Conservation (phyloP, 2,329 filamentous ascomycete species). For the Ophiocordyceps unilateralis region DNA sequence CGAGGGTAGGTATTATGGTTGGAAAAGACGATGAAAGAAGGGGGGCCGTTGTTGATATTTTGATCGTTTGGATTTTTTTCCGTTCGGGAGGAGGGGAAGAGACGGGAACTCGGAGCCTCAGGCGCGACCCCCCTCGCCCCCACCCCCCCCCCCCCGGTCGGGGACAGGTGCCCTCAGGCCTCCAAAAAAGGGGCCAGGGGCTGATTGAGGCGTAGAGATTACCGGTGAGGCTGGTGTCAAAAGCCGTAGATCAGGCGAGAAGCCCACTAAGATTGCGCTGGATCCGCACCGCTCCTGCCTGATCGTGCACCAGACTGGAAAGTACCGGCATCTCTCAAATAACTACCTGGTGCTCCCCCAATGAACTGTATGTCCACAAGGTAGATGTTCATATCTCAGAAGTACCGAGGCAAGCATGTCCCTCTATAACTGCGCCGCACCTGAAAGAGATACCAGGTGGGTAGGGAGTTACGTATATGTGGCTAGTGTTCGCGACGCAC, state of each 20-base stretch:
- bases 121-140: not conserved
- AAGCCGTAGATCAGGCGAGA: not conserved
- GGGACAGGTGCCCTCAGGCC: not conserved
- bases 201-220: not conserved
- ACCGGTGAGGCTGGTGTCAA: not conserved
- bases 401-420: too few relatives aligned
- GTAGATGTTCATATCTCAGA: too few relatives aligned
- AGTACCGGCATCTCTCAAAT: not conserved
- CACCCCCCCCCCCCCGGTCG: not conserved
- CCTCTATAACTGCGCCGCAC: too few relatives aligned
- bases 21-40: not conserved
- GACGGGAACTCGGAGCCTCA: not conserved
- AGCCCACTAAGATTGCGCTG: not conserved
- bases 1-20: not conserved
- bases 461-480: too few relatives aligned
- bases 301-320: not conserved
- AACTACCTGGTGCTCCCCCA: too few relatives aligned
- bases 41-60: not conserved
- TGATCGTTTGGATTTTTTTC: not conserved
- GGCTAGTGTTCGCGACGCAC: too few relatives aligned
- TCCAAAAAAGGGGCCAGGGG: not conserved
- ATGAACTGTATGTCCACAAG: too few relatives aligned
- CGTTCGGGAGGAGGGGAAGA: not conserved
- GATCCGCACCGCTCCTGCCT: not conserved
- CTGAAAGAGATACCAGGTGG: too few relatives aligned